phyloP scores from a whole-genome alignment of 805 yeast species.

The Metschnikowia kofuensis region DNA sequence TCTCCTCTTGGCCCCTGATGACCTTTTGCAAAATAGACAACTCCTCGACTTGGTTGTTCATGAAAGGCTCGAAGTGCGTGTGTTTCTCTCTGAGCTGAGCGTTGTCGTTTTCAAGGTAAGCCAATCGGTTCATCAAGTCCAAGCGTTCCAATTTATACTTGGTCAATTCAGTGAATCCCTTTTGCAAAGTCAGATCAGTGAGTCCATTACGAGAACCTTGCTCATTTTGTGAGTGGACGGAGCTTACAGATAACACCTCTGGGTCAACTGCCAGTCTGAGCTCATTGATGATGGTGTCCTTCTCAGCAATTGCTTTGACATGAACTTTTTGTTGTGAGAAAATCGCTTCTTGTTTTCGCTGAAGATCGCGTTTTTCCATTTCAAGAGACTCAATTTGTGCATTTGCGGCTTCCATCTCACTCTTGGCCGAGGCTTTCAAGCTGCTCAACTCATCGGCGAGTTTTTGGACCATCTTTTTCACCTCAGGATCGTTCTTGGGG shows the following conservation, averaged over 20 bases:
- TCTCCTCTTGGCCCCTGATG: conserved; percentile 50
- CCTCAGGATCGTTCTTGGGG: conserved; percentile 16
- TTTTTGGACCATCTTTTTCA: conserved; percentile 31
- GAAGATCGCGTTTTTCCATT: conserved; percentile 19
- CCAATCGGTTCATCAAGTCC: conserved; percentile 42
- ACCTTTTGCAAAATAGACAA: conserved; percentile 51
- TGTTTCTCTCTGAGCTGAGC: conserved; percentile 38
- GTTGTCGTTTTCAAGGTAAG: conserved; percentile 48
- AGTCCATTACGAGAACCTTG: conserved; percentile 17
- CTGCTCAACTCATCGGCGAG: conserved; percentile 32
- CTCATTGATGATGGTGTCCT: conserved; percentile 30
- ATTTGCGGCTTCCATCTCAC: conserved; percentile 57
- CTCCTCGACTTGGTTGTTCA: conserved; percentile 51
- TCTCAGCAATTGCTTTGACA: conserved; percentile 22
- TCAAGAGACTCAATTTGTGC: conserved; percentile 51
- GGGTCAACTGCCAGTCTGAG: conserved; percentile 21
- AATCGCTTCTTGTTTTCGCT: not conserved
- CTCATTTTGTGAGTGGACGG: conserved; percentile 1
- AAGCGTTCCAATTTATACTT: conserved; percentile 42
- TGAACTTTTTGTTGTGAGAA: conserved; percentile 12
- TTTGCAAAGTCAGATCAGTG: conserved; percentile 24
- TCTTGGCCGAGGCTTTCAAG: conserved; percentile 33
- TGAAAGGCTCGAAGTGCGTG: conserved; percentile 48
- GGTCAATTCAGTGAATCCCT: conserved; percentile 31
- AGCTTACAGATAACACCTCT: conserved; percentile 3